Evolutionary conservation across 106 monocot genomes (phyloP).

Genomic region (Acanthochlamys bracteata): DNA sequence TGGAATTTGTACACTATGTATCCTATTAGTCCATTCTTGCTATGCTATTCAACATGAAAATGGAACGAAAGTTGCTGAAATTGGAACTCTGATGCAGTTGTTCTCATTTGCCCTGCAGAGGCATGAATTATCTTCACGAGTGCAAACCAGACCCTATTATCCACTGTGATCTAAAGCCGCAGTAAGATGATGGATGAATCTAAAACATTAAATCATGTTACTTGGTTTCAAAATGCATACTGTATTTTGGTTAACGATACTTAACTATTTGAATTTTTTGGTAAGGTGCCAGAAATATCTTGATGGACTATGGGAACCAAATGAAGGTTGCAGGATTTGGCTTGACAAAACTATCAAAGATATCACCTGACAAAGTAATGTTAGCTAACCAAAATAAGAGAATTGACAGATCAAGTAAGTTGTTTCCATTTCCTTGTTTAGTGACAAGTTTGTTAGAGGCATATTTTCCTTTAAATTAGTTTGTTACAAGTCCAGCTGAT

Average conservation of each 20-base stretch:
- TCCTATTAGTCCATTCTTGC: no score
- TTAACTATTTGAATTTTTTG: constrained; percentile 56
- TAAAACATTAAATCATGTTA: no score
- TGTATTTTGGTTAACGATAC: constrained; percentile 22
- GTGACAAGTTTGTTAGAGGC: no score
- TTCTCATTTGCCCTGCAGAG: constrained; percentile 32
- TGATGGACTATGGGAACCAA: constrained; percentile 71
- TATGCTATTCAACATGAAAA: no score
- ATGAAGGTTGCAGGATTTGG: constrained; percentile 92
- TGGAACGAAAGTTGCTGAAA: no score
- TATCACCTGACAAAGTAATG: constrained; percentile 59
- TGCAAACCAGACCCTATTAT: constrained; percentile 79
- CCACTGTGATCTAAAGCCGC: constrained; percentile 57
- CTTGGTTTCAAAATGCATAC: neutral
- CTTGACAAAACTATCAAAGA: constrained; percentile 60
- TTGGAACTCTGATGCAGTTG: no score
- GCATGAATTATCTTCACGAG: constrained; percentile 77
- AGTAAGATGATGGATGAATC: constrained; percentile 58
- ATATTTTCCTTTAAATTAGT: no score
- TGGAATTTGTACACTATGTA: no score
- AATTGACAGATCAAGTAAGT: constrained; percentile 49
- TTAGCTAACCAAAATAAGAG: constrained; percentile 42
- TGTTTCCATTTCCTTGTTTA: no score
- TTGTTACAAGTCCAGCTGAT: no score
- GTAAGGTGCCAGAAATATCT: constrained; percentile 97